Conservation (phyloP, 306 rosid species). For the Begonia loranthoides region DNA sequence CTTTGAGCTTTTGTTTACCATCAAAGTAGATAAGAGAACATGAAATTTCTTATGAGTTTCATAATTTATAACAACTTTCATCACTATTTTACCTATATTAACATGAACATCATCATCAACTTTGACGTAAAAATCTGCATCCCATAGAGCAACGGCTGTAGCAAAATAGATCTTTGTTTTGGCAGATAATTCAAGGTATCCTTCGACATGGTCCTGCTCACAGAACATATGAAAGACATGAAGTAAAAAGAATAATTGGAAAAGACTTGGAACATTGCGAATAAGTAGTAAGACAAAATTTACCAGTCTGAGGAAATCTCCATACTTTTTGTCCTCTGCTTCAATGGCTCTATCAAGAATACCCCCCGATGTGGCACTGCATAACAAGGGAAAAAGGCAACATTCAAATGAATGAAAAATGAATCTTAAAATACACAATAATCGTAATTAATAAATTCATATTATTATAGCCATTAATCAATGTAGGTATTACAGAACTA, state of each 20-base stretch:
- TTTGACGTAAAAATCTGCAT: slow-evolving; percentile 95
- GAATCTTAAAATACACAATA: too few relatives aligned
- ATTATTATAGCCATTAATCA: too few relatives aligned
- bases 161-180: slow-evolving; percentile 86
- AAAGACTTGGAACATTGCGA: too few relatives aligned
- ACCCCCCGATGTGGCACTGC: slow-evolving; percentile 95
- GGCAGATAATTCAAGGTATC: too few relatives aligned
- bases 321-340: slow-evolving; percentile 94
- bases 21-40: too few relatives aligned
- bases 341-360: slow-evolving; percentile 94
- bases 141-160: slow-evolving; percentile 80
- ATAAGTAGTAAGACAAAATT: slow-evolving; percentile 2
- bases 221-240: background rate
- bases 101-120: slow-evolving; percentile 98
- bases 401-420: too few relatives aligned
- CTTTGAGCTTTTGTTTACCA: too few relatives aligned
- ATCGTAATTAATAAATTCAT: too few relatives aligned
- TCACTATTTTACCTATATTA: slow-evolving; percentile 53
- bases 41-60: too few relatives aligned
- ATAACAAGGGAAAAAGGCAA: slow-evolving; percentile 12
- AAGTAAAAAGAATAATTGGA: background rate
- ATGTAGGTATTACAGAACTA: too few relatives aligned
- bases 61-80: too few relatives aligned
- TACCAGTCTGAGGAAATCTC: slow-evolving; percentile 97
- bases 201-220: slow-evolving; percentile 88